Evolutionary conservation across 768 basidiomycete species (phyloP), one percentile per base, ranked within the genome.

Genomic region (Tubosaeta brunneosetosa): DNA sequence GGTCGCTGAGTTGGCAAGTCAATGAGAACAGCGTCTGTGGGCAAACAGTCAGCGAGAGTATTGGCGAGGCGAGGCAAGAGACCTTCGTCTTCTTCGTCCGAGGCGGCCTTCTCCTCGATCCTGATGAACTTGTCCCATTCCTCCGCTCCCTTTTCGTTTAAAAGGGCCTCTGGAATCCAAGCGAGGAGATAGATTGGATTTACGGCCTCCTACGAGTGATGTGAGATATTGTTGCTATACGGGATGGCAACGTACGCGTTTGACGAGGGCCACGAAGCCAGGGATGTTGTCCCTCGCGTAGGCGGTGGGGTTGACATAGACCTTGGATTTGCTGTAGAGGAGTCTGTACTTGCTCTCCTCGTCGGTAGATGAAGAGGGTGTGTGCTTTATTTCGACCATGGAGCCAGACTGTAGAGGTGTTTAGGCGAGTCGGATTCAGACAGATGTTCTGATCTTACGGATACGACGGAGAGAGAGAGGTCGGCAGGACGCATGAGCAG

Each of bases 271-370:
- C 7, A 94, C 84, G 66, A 95, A 98, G 1, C 97, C 97, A 3
- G 91, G 84, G 33, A 97, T 90, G 68, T 97, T 95, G 70, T 98
- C 97, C 62, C 88, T 79, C 2, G 88, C 78, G 67, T 93, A 94
- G 3, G 88, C 84, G 3, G 94, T 95, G 0, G 97, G 97, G 60
- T 97, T 91, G 41, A 99, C 85, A 65, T 95, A 94, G 42, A 97
- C 95, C 68, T 94, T 94, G 38, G 88, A 91, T 67, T 95, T 97
- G 69, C 85, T 87, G 61, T 92, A 97, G 13, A 97, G 67, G 44
- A 97, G 76, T 42, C 88, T 77, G 65, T 83, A 81, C 67, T 81
- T 84, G 62, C 69, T 69, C 60, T 83, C 83, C 59, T 86, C 84
- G 50, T 80, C 76, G 0, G 51, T 44, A 25, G 55, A 54, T 53